These are phyloP conservation scores for Glonium stellatum DNA, from an alignment of 495 filamentous ascomycete genomes.

Conservation along the genomic window DNA sequence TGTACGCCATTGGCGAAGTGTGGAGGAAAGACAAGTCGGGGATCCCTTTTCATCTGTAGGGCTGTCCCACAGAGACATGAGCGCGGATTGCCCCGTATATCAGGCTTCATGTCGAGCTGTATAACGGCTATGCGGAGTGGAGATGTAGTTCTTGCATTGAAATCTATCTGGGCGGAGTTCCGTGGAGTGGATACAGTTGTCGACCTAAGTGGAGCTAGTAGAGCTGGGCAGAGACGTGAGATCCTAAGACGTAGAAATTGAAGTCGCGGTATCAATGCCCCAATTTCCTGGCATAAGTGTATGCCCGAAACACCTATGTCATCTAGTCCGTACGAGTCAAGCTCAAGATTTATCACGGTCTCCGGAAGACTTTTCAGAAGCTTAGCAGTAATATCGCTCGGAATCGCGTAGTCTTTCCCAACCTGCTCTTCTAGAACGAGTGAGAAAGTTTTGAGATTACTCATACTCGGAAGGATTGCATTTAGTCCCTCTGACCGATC, in stretches of 20 bases:
- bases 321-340: slow-evolving; percentile 4
- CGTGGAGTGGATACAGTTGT: background rate
- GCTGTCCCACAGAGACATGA: slow-evolving; percentile 3
- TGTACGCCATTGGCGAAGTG: background rate
- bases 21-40: background rate
- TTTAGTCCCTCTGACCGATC: background rate
- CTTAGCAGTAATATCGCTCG: background rate
- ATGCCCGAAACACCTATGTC: background rate
- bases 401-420: background rate
- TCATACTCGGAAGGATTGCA: background rate
- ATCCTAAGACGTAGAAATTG: slow-evolving; percentile 3
- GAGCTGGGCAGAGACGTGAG: slow-evolving; percentile 3
- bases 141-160: background rate
- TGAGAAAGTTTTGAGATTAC: background rate
- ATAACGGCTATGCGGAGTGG: slow-evolving; percentile 3
- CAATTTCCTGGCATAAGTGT: slow-evolving; percentile 9
- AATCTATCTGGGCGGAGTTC: background rate
- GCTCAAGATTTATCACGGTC: slow-evolving; percentile 2
- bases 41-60: background rate
- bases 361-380: slow-evolving; percentile 9
- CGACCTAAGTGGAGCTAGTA: background rate
- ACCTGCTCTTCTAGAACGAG: slow-evolving; percentile 2
- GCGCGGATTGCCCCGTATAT: background rate
- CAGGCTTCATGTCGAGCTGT: background rate
- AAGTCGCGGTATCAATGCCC: slow-evolving; percentile 4